Evolutionary conservation across 2,329 filamentous ascomycete genomes (phyloP), one percentile per base, ranked within the genome.

Genomic region (Biscogniauxia marginata): DNA sequence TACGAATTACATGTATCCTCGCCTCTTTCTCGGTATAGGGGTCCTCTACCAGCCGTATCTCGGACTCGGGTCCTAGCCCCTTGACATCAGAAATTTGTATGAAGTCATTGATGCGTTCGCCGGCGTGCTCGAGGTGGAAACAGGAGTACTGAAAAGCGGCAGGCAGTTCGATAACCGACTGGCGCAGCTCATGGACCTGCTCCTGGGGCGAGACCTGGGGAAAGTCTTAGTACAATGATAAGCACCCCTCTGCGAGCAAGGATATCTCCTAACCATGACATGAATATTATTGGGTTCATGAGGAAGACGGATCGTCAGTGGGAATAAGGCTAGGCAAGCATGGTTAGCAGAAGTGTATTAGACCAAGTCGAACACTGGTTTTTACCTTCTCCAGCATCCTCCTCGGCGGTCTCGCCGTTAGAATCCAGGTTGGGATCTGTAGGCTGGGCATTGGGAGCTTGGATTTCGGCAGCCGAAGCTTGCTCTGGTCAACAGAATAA

Each of bases 1-100:
- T 88, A 63, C 95, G 84, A 52, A 99, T 86, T 62, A 98, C 79
- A 75, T 99, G 95, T 80, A 99, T 89, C 63, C 96, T 88, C 24
- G 95, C 93, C 77, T 99, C 95, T 78, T 96, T 98, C 78, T 99
- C 95, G 46, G 91, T 99, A 74, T 99, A 99, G 47, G 96, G 91
- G 70, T 99, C 95, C 75, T 97, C 89, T 53, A 97, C 86, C 65
- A 99, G 78, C 53, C 83, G 84, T 56, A 97, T 83, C 68, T 93
- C 89, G 34, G 93, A 89, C 60, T 92, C 87, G 30, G 88, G 76
- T 52, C 85, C 84, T 54, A 99, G 83, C 55, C 85, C 91, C 49
- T 89, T 83, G 54, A 99, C 89, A 71, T 99, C 93, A 53, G 91
- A 92, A 60, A 99, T 84, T 72, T 96, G 89, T 57, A 96, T 84